These are phyloP conservation scores for Amanita molliuscula DNA, from an alignment of 768 basidiomycete species.

Conservation along the genomic window DNA sequence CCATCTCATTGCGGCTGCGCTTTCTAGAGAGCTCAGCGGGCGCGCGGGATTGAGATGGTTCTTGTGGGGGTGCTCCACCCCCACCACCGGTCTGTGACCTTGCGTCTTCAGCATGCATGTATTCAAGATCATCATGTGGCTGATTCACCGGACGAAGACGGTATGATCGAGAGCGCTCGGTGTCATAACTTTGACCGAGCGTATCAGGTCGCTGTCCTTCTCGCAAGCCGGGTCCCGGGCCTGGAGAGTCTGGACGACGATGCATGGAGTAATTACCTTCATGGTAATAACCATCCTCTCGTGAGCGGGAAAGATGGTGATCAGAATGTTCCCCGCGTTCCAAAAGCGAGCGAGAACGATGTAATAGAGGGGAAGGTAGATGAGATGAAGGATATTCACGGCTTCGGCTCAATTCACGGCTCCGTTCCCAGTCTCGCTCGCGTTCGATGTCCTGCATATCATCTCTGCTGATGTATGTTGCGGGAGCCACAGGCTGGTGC, in stretches of 20 bases:
- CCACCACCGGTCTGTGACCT: slow-evolving; percentile 21
- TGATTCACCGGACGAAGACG: slow-evolving; percentile 42
- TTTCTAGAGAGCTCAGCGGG: slow-evolving; percentile 38
- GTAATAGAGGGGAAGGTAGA: slow-evolving; percentile 30
- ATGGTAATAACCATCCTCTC: slow-evolving; percentile 30
- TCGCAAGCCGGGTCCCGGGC: slow-evolving; percentile 29
- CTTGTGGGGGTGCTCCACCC: slow-evolving; percentile 14
- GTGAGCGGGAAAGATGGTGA: slow-evolving; percentile 20
- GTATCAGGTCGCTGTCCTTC: slow-evolving; percentile 45
- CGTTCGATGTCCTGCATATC: slow-evolving; percentile 35
- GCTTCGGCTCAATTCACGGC: slow-evolving; percentile 20
- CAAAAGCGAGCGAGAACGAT: slow-evolving; percentile 21
- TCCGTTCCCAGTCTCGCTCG: slow-evolving; percentile 32
- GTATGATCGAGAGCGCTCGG: slow-evolving; percentile 38
- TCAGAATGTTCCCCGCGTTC: slow-evolving; percentile 23
- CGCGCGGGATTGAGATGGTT: slow-evolving; percentile 30
- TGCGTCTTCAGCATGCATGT: slow-evolving; percentile 40
- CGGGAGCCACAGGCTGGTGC: slow-evolving; percentile 62
- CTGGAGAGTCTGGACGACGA: slow-evolving; percentile 50
- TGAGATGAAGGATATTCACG: slow-evolving; percentile 22
- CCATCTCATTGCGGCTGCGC: slow-evolving; percentile 54
- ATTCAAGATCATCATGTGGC: slow-evolving; percentile 38
- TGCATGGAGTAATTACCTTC: slow-evolving; percentile 25
- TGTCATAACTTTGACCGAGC: slow-evolving; percentile 38
- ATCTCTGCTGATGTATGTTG: slow-evolving; percentile 43